These are phyloP conservation scores for Aspergillus arachidicola DNA, from an alignment of 2,329 filamentous ascomycete species.

Conservation along the genomic window DNA sequence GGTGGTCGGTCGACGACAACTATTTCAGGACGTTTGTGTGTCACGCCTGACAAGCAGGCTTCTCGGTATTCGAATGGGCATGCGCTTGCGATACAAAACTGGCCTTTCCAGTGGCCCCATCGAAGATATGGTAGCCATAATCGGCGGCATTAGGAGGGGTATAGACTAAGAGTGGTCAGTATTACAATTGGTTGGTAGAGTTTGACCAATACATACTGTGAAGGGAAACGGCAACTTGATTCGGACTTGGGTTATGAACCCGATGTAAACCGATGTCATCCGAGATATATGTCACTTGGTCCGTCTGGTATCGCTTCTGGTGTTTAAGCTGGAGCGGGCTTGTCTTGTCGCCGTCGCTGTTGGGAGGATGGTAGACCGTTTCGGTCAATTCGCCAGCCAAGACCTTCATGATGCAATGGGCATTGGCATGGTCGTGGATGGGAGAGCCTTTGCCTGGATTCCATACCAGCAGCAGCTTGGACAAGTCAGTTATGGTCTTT, in stretches of 20 bases:
- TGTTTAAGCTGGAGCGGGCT: slow-evolving; percentile 29
- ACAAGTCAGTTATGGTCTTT: slow-evolving; percentile 5
- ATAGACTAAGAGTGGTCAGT: slow-evolving; percentile 26
- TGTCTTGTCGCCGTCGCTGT: slow-evolving; percentile 1
- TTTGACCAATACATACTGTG: slow-evolving; percentile 26
- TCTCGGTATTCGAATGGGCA: slow-evolving; percentile 8
- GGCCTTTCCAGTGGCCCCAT: slow-evolving; percentile 30
- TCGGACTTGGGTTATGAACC: slow-evolving; percentile 30
- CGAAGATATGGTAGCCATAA: slow-evolving; percentile 36
- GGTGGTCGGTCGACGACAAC: not conserved
- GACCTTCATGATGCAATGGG: slow-evolving; percentile 42
- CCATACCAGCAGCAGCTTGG: slow-evolving; percentile 36
- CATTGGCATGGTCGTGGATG: slow-evolving; percentile 40
- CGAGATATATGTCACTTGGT: slow-evolving; percentile 38
- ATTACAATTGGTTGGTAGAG: no score
- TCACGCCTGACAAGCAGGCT: slow-evolving; percentile 1
- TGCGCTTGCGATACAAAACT: slow-evolving; percentile 32
- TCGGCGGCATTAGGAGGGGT: slow-evolving; percentile 38
- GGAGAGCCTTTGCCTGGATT: slow-evolving; percentile 39
- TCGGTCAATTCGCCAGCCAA: slow-evolving; percentile 33
- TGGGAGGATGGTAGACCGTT: slow-evolving; percentile 29
- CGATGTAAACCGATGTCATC: slow-evolving; percentile 37
- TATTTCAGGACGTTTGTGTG: not conserved
- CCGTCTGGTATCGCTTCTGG: slow-evolving; percentile 24
- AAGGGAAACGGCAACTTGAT: slow-evolving; percentile 34